Base-by-base conservation (phyloP, 352 stramenopile genomes). In the Halophytophthora polymorphica region DNA sequence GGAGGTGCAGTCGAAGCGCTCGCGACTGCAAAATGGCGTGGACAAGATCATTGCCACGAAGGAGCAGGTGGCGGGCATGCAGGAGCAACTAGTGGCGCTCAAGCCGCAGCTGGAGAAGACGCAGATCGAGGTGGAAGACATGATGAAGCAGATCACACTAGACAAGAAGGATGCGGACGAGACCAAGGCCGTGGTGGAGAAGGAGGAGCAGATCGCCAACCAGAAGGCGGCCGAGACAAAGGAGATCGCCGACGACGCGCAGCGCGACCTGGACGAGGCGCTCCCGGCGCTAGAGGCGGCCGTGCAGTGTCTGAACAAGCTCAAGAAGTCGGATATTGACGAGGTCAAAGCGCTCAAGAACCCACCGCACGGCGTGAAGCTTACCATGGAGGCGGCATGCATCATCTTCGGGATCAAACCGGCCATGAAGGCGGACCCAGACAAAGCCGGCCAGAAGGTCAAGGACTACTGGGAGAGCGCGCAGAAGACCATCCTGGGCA, bases 341-440 rank as follows among this genome's bases (percentile, higher is more conserved):
- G 93, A 98, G 64, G 84, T 96, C 1, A 95, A 96, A 31, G 80
- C 84, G 0, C 68, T 95, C 7, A 94, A 93, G 61, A 96, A 96
- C 40, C 86, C 85, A 2, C 87, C 84, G 1, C 76, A 93, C 22
- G 81, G 80, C n/a, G 83, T 95, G 0, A 81, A 79, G 33, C 62
- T 96, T 12, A 97, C 90, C 2, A 96, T 97, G 86, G 84, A 96
- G 55, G 86, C 90, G 4, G 88, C 84, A 4, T 98, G 91, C 49
- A 97, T 98, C 53, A 97, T 97, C 67, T 98, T 98, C 58, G 81
- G 82, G 19, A 93, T 98, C 60, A 98, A 98, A 51, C 92, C 83
- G 1, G 77, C 73, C 6, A 86, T 92, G 58, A 93, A 94, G 49
- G 84, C 82, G 0, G 83, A 95, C 42, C 85, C 92, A 0, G 90